A percentile compares a stretch with the other conserved stretches of the same genome.
Evolutionary conservation across 2,329 filamentous ascomycete species (phyloP).

Genomic region (Sporothrix luriei): DNA sequence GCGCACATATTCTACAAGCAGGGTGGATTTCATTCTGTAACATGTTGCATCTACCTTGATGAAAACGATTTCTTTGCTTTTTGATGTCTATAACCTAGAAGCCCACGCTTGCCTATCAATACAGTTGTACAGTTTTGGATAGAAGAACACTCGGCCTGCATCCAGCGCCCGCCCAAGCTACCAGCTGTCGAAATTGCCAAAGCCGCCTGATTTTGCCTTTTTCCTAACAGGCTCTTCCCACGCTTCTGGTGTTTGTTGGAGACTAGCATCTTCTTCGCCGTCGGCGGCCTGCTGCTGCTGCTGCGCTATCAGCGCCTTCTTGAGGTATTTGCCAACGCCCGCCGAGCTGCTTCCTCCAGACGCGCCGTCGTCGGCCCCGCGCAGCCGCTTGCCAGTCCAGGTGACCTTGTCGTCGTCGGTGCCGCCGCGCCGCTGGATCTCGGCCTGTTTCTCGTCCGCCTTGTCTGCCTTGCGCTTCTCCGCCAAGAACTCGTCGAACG

Average conservation of each 20-base stretch:
- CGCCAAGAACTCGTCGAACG: slow-evolving; percentile 89
- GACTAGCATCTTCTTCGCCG: slow-evolving; percentile 53
- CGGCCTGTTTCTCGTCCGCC: slow-evolving; percentile 60
- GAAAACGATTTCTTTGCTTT: neutral
- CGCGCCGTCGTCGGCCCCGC: slow-evolving; percentile 65
- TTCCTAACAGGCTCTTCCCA: slow-evolving; percentile 76
- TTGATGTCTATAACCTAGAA: slow-evolving; percentile 22
- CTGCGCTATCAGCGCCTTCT: slow-evolving; percentile 50
- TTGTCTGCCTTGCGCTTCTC: slow-evolving; percentile 68
- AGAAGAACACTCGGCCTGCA: neutral
- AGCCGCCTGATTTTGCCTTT: slow-evolving; percentile 76
- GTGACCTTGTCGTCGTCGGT: slow-evolving; percentile 88
- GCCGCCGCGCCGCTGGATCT: slow-evolving; percentile 65
- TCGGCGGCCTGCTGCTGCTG: slow-evolving; percentile 29
- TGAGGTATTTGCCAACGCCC: slow-evolving; percentile 79
- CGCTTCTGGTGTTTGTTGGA: slow-evolving; percentile 62
- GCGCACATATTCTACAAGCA: neutral
- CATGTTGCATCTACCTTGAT: neutral
- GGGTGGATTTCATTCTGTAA: too few relatives aligned
- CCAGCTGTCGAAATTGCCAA: slow-evolving; percentile 96
- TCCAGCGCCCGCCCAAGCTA: slow-evolving; percentile 47
- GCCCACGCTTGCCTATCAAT: slow-evolving; percentile 3
- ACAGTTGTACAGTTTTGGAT: slow-evolving; percentile 23
- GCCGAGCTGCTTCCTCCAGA: slow-evolving; percentile 51
- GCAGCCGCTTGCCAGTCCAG: slow-evolving; percentile 92